These are phyloP conservation scores for Pezicula neosporulosa DNA, from an alignment of 2,329 filamentous ascomycete genomes.

Conservation along the genomic window DNA sequence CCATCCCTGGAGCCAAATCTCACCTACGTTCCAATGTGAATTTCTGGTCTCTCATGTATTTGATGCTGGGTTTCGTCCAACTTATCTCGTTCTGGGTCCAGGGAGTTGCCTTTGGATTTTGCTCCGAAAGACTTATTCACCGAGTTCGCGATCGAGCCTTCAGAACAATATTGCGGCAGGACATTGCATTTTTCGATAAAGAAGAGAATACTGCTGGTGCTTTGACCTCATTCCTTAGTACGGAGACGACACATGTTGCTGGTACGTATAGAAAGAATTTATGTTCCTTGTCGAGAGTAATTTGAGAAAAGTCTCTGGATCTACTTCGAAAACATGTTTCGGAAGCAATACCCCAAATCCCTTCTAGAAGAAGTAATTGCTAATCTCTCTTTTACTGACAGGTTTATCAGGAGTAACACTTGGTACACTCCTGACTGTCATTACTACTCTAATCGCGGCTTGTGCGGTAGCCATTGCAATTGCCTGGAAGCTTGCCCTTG, in stretches of 20 bases:
- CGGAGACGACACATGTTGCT: slow-evolving; percentile 86
- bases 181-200: slow-evolving; percentile 86
- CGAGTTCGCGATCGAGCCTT: slow-evolving; percentile 81
- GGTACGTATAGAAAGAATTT: too few species aligned
- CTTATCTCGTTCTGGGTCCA: slow-evolving; percentile 66
- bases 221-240: slow-evolving; percentile 83
- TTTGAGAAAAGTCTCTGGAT: too few species aligned
- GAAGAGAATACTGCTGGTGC: slow-evolving; percentile 88
- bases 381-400: too few species aligned
- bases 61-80: slow-evolving; percentile 75
- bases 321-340: too few species aligned
- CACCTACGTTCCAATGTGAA: slow-evolving; percentile 67
- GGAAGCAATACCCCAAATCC: too few species aligned
- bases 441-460: slow-evolving; percentile 74
- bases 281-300: too few species aligned
- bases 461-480: slow-evolving; percentile 66
- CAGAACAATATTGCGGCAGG: slow-evolving; percentile 83
- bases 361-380: too few species aligned
- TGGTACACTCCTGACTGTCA: slow-evolving; percentile 78
- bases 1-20: too few species aligned
- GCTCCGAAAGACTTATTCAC: slow-evolving; percentile 80
- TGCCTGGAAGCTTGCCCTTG: slow-evolving; percentile 84
- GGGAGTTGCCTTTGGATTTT: slow-evolving; percentile 74
- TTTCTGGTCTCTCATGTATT: slow-evolving; percentile 88
- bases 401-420: slow-evolving; percentile 82